Base-by-base conservation (phyloP, 768 basidiomycete species). In the Astraeus odoratus region DNA sequence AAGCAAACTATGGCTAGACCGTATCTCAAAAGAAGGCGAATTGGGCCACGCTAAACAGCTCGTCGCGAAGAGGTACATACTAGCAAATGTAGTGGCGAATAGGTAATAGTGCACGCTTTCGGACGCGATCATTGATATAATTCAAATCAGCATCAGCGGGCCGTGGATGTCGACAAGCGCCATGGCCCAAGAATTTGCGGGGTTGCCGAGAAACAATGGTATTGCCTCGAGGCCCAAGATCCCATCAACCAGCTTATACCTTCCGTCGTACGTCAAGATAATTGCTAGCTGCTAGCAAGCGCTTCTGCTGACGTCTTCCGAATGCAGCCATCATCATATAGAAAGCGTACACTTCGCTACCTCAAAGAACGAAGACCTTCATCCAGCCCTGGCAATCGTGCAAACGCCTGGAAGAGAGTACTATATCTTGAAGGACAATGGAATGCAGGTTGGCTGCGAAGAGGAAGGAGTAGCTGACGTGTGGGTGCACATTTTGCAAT, bases 371-470 rank as follows among this genome's bases (percentile, higher is more conserved):
- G 52, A 54, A 16, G 56, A 66, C 3, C 62, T 90, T 15, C 86
- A 88, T 54, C 60, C 64, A 1, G 81, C 81, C 2, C 53, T 89
- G 5, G 86, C 86, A 1, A 67, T 76, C 15, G 74, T 88, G 8
- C 86, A 86, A 58, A 89, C 86, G 0, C 78, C 78, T 2, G 68
- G 65, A 26, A 63, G 86, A 47, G 82, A 81, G 57, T 85, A 86
- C 55, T 81, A 71, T 52, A 70, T 89, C 26, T 59, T 90, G 49
- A 75, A 72, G 44, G 83, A 87, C 47, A 88, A 84, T 44, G 86
- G 86, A 13, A 80, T 86, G 77, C 77, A 83, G 52, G 70, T 89
- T 12, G 86, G 86, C 6, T 71, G 68, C 44, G 86, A 90, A 59
- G 86, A 89, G 53, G 83, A 84, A 6, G 86, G 84, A 0, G 68